Evolutionary conservation across 1,284 basidiomycete species (phyloP), one percentile per base, ranked within the genome.

Genomic region (Pseudozyma pruni): DNA sequence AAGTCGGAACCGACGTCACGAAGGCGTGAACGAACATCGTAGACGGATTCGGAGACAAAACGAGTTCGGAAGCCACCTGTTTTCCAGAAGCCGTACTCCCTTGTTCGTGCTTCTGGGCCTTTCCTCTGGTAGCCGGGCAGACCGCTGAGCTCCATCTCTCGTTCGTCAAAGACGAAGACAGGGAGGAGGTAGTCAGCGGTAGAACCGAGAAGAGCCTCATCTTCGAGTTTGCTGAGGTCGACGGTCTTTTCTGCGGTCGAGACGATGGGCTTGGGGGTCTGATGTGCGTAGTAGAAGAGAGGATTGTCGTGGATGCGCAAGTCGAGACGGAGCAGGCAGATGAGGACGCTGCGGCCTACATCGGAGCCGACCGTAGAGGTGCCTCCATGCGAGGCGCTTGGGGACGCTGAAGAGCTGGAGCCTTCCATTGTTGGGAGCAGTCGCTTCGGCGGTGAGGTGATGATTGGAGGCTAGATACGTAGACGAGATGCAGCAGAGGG

Each of bases 131-230:
- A 84, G 2, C 80, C 83, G 2, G 85, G 81, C n/a, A 87, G 69
- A 4, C 83, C 84, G 9, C 84, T 84, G 17, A 86, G 80, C 60
- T 87, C 86, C 52, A 87, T 76, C 62, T 85, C 83, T 8, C 85
- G 81, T 49, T 86, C 85, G 66, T 87, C 86, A 49, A 87, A 86
- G 53, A 87, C 85, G 75, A 85, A 87, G 42, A 87, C 72, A 2
- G 87, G 87, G 3, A 88, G 77, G 51, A 87, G 82, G 53, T 86
- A 84, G 9, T 85, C 85, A 32, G 79, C 62, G 19, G 67, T 55
- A 4, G 73, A 75, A 35, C 64, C 66, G 10, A 74, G 66, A 17
- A 72, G 83, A 69, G 32, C 77, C 60, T 44, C 74, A 55, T 46
- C 72, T 42, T 64, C 52, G 44, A 73, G 43, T 29, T 64, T 63